Evolutionary conservation across 1,284 basidiomycete genomes (phyloP), one percentile per base, ranked within the genome.

Genomic region (Cryptococcus maquisensis): DNA sequence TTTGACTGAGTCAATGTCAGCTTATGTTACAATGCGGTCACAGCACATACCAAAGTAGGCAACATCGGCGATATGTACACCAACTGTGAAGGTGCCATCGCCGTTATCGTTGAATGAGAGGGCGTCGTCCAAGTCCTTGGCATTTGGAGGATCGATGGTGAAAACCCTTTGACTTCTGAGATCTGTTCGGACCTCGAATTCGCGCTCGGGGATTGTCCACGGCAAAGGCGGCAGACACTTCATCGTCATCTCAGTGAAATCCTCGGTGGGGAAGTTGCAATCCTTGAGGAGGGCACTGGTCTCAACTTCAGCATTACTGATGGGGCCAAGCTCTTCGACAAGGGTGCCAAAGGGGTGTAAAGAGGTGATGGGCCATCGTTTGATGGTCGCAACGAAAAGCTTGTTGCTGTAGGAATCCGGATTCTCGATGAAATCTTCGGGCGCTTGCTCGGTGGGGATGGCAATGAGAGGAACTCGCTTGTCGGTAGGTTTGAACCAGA

Each of bases 401-500:
- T 86, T 89, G 78, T 95, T 84, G 36, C 86, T 84, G 73, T 98
- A 98, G 6, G 82, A 82, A 59, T 96, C 94, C 7, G 92, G 87
- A 72, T 93, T 92, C 72, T 93, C 90, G 58, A 98, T 86, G 69
- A 99, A 99, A 76, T 98, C 95, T 15, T 82, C 82, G 4, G 96
- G 96, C 0, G 96, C 95, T 78, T 99, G 96, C 71, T 98, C 96
- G 13, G 92, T 96, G n/a, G 95, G 96, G 64, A 99, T 99, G 51
- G 96, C 96, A 69, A 99, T 98, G 43, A 98, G 82, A 49, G 96
- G 96, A 5, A 98, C 96, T 60, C 96, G 89, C 79, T 99, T 99
- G 81, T 98, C 94, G 37, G 95, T 97, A 2, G 96, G 96, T 77
- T 98, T 95, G 83, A 98, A 98, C 96, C 96, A 99, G 51, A 98